These are phyloP conservation scores for Encephalitozoon hellem DNA, from an alignment of 371 early-diverging fungal genomes.

Conservation along the genomic window DNA sequence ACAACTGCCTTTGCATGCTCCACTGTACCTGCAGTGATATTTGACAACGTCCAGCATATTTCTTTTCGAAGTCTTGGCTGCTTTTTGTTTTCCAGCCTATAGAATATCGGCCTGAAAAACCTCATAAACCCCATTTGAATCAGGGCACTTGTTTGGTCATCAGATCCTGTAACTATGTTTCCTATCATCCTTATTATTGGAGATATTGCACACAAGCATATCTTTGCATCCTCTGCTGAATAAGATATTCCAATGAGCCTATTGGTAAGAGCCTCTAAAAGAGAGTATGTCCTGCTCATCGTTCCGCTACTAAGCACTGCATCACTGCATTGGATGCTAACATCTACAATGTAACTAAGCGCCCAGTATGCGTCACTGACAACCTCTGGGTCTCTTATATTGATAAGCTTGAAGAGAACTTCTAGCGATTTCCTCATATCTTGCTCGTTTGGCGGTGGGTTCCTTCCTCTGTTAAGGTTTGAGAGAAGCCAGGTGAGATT, in stretches of 20 bases:
- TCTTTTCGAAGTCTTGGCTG: conserved; percentile 92
- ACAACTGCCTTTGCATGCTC: conserved; percentile 82
- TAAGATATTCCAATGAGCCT: background rate
- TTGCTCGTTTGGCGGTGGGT: conserved; percentile 71
- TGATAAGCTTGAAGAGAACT: conserved; percentile 70
- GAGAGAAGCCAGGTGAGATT: conserved; percentile 98
- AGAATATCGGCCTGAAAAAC: conserved; percentile 64
- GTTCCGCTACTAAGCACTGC: conserved; percentile 80
- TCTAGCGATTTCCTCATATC: conserved; percentile 63
- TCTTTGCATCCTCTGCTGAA: conserved; percentile 17
- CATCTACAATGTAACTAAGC: conserved; percentile 91
- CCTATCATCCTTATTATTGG: conserved; percentile 94
- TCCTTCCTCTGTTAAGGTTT: conserved; percentile 95
- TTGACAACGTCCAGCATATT: conserved; percentile 98
- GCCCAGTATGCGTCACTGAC: conserved; percentile 97
- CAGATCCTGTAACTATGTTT: conserved; percentile 96
- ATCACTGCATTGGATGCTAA: conserved; percentile 80
- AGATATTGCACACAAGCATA: conserved; percentile 62
- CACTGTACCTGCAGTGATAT: conserved; percentile 97
- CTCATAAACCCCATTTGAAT: conserved; percentile 74
- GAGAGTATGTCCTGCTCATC: conserved; percentile 30
- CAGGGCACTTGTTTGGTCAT: conserved; percentile 83
- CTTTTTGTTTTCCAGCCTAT: conserved; percentile 67
- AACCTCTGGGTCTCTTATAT: conserved; percentile 74
- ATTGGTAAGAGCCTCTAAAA: conserved; percentile 22